Evolutionary conservation across 495 filamentous ascomycete species (phyloP), one percentile per base, ranked within the genome.

Genomic region (Jackrogersella multiformis): DNA sequence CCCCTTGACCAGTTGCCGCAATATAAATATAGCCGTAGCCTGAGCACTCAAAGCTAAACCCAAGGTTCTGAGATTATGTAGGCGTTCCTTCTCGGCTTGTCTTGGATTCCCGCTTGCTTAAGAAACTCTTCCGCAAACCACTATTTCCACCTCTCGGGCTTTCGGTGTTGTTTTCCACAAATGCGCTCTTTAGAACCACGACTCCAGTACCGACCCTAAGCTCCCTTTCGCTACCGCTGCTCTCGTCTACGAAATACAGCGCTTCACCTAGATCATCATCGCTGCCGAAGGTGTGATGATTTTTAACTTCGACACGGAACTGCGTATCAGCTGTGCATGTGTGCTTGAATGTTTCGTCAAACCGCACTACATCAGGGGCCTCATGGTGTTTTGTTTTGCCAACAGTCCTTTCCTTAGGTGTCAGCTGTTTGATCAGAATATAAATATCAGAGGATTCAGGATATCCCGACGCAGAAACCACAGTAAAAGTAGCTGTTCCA

Each of bases 371-470:
- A 16, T 75, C 79, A 21, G 84, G 76, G 8, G 85, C 81, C 77
- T 97, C 97, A 69, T 83, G 82, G 65, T 88, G 85, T 76, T 97
- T 96, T 15, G 90, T 94, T 80, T 98, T 97, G 79, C 91, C 86
- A 56, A 97, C 83, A 42, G 90, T 85, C 78, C 94, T 97, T 8
- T 82, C 74, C 78, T 93, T 93, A 45, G 84, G 63, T 0, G 82
- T 78, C 21, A 90, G 60, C 54, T 90, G 86, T 69, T 86, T 86
- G 67, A 98, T 78, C 56, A 85, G 79, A 38, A 97, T 87, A 69
- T 93, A 92, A 35, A 98, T 80, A 72, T 97, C 92, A n/a, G 92
- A 82, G 7, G 85, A 86, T 3, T 86, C 74, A 5, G 93, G 90
- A 79, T 87, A 99, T 26, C 92, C 93, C 2, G 84, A 82, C 0